Conservation (phyloP, 1,284 basidiomycete species). For the Entoloma clypeatum region DNA sequence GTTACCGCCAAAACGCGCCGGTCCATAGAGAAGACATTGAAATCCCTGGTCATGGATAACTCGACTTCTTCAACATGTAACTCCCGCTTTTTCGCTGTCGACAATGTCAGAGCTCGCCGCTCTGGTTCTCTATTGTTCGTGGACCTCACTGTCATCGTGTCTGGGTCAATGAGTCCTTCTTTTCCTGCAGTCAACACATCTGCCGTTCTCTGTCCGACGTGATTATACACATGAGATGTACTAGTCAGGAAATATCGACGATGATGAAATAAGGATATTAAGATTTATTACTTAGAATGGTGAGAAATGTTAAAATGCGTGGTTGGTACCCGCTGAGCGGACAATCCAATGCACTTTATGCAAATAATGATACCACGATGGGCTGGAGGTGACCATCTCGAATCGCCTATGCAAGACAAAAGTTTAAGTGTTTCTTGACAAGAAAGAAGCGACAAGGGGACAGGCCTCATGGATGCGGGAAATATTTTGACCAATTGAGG, state of each 20-base stretch:
- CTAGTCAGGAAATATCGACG: too few species aligned
- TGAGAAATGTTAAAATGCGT: too few species aligned
- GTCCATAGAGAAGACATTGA: slow-evolving; percentile 50
- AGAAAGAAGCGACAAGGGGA: slow-evolving; percentile 7
- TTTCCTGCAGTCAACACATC: slow-evolving; percentile 58
- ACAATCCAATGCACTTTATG: too few species aligned
- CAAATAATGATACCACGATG: slow-evolving; percentile 52
- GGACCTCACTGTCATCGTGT: slow-evolving; percentile 70
- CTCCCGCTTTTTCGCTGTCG: slow-evolving; percentile 47
- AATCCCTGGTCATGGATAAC: slow-evolving; percentile 47
- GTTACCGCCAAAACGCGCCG: slow-evolving; percentile 58
- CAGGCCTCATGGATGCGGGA: slow-evolving; percentile 64
- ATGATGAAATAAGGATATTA: too few species aligned
- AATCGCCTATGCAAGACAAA: slow-evolving; percentile 31
- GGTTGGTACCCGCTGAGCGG: too few species aligned
- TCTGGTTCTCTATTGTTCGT: slow-evolving; percentile 75
- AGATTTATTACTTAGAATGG: too few species aligned
- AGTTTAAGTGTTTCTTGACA: slow-evolving; percentile 1
- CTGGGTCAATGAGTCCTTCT: slow-evolving; percentile 52
- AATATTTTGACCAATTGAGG: slow-evolving; percentile 64
- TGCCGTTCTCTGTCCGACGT: too few species aligned
- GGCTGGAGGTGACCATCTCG: slow-evolving; percentile 68
- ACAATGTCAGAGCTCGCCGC: slow-evolving; percentile 71
- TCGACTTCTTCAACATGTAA: slow-evolving; percentile 17
- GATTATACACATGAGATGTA: too few species aligned